Percentiles rank a stretch among this genome's conserved stretches.
Conservation (phyloP, 345 rosid genomes). For the Psidium guajava region DNA sequence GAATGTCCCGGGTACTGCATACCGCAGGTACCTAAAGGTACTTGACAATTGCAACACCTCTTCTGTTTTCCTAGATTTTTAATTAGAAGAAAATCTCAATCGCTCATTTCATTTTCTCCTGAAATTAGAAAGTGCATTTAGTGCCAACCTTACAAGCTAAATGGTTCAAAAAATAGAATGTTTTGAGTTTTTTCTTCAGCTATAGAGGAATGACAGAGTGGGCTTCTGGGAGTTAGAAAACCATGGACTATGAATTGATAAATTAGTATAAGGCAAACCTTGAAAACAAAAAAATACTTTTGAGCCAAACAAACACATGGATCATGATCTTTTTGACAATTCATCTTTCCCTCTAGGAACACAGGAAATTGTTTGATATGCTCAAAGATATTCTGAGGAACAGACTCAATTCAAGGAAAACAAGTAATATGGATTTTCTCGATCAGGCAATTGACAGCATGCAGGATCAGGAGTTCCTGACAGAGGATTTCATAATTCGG, state of each 20-base stretch:
- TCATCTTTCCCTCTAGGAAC: neutral
- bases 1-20: slow-evolving; percentile 20
- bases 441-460: slow-evolving; percentile 6
- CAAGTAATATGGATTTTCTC: neutral
- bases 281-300: neutral
- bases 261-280: neutral
- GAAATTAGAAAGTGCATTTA: neutral
- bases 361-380: neutral
- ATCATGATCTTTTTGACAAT: neutral
- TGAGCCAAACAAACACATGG: neutral
- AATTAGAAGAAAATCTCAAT: neutral
- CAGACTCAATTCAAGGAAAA: neutral
- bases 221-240: neutral
- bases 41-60: neutral
- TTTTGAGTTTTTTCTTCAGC: neutral
- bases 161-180: neutral
- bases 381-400: neutral
- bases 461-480: slow-evolving; percentile 7
- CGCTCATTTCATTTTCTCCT: neutral
- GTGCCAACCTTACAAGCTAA: neutral
- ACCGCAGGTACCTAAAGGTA: slow-evolving; percentile 18
- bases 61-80: neutral
- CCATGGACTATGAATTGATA: neutral
- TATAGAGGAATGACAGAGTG: too few relatives aligned
- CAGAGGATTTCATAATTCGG: slow-evolving; percentile 6